phyloP scores from a whole-genome alignment of 805 yeast genomes.

The Priceomyces haplophilus region DNA sequence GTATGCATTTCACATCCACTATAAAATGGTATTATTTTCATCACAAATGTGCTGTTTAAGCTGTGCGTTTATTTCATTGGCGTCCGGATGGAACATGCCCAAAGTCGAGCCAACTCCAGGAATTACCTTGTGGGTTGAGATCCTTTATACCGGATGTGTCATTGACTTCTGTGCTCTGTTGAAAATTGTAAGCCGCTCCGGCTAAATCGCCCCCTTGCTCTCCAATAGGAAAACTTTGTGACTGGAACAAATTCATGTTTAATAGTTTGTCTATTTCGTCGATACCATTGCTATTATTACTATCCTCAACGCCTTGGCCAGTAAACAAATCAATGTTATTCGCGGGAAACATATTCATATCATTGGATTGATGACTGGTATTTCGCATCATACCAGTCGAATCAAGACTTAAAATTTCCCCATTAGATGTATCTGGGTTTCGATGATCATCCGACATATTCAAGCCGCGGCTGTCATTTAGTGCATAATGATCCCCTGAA shows the following conservation, averaged over 20 bases:
- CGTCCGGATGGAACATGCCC: constrained; percentile 19
- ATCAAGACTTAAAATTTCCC: constrained; percentile 4
- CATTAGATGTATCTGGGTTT: constrained; percentile 5
- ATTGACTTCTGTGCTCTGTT: constrained; percentile 13
- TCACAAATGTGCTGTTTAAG: too few relatives aligned
- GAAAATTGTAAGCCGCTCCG: background rate
- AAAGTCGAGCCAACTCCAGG: constrained; percentile 43
- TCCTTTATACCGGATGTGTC: background rate
- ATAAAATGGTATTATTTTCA: too few relatives aligned
- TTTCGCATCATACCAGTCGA: background rate
- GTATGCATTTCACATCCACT: too few relatives aligned
- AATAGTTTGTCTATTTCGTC: constrained; percentile 42
- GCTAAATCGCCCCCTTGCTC: background rate
- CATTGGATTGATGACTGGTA: background rate
- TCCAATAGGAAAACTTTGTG: constrained; percentile 29
- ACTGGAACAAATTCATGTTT: constrained; percentile 37
- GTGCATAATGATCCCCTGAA: constrained; percentile 16
- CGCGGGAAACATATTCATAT: background rate
- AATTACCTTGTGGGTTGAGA: constrained; percentile 11
- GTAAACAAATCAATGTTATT: background rate
- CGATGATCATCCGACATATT: constrained; percentile 20
- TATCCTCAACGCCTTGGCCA: background rate
- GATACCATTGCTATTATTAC: constrained; percentile 9
- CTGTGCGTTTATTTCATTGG: background rate
- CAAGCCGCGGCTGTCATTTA: constrained; percentile 24